Percentiles rank a stretch among this genome's conserved stretches.
Evolutionary conservation across 1,284 basidiomycete species (phyloP).

Genomic region (Cryptococcus sp.): DNA sequence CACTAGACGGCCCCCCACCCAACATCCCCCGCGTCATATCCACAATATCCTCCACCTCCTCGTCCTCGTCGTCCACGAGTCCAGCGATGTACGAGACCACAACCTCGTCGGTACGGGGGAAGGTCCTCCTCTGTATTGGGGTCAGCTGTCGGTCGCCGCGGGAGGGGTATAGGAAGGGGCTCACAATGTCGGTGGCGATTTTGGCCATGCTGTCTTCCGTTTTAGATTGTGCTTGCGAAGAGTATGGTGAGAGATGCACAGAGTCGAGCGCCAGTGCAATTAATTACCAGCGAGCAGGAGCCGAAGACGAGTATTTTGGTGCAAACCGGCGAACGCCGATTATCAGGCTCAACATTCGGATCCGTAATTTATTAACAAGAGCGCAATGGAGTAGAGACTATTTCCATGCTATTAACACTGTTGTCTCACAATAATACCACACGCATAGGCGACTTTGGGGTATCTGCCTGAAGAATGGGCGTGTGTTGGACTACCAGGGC

Average conservation of each 20-base stretch:
- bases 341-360: not conserved
- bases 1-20: conserved; percentile 35
- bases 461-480: too few species aligned
- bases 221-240: too few species aligned
- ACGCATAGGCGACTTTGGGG: too few species aligned
- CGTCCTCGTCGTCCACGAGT: conserved; percentile 86
- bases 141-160: conserved; percentile 1
- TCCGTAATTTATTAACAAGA: too few species aligned
- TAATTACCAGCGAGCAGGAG: too few species aligned
- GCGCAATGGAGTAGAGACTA: too few species aligned
- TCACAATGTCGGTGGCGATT: conserved; percentile 37
- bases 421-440: too few species aligned
- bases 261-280: too few species aligned
- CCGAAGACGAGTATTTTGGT: not conserved
- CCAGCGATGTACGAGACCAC: conserved; percentile 90
- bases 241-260: not conserved
- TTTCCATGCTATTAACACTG: too few species aligned
- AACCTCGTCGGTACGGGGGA: conserved; percentile 88
- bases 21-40: conserved; percentile 73
- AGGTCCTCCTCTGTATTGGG: conserved; percentile 56
- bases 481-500: too few species aligned
- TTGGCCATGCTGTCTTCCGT: conserved; percentile 21
- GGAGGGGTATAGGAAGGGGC: not conserved
- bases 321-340: not conserved
- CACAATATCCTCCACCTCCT: conserved; percentile 78